These are phyloP conservation scores for Suillus clintonianus DNA, from an alignment of 768 basidiomycete genomes.

Conservation along the genomic window DNA sequence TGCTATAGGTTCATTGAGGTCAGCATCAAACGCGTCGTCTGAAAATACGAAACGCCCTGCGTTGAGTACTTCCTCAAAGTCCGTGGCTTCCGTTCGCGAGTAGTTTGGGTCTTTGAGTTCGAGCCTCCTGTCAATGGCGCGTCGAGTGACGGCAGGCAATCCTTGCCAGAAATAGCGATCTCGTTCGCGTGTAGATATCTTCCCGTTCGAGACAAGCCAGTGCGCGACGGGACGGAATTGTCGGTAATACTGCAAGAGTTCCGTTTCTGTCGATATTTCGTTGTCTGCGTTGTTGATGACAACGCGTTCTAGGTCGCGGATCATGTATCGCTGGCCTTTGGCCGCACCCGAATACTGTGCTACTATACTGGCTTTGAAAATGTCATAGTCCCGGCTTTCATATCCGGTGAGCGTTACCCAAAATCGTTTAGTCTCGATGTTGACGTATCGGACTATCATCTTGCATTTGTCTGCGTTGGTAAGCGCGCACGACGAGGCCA, in stretches of 20 bases:
- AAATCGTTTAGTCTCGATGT: conserved; percentile 2
- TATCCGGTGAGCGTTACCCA: conserved; percentile 6
- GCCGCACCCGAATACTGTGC: background rate
- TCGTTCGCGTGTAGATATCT: background rate
- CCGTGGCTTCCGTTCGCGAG: background rate
- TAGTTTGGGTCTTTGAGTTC: conserved; percentile 1
- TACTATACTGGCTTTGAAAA: conserved; percentile 1
- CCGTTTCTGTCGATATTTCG: conserved; percentile 4
- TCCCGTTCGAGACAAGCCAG: conserved; percentile 1
- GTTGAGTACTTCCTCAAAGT: background rate
- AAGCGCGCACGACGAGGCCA: background rate
- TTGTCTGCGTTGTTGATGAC: background rate
- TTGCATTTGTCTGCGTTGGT: too few species aligned
- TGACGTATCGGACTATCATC: background rate
- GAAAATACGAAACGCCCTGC: conserved; percentile 3
- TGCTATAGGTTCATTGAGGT: background rate
- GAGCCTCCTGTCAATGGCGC: background rate
- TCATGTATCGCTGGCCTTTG: conserved; percentile 3
- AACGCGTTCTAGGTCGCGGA: background rate
- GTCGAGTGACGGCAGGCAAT: background rate
- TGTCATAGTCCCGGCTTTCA: background rate
- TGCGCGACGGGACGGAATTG: background rate
- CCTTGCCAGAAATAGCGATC: conserved; percentile 2
- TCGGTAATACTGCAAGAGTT: background rate
- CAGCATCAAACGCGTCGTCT: background rate